Evolutionary conservation across 1,139 yeast species (phyloP).

Genomic region (Saccharomyces hybrid): DNA sequence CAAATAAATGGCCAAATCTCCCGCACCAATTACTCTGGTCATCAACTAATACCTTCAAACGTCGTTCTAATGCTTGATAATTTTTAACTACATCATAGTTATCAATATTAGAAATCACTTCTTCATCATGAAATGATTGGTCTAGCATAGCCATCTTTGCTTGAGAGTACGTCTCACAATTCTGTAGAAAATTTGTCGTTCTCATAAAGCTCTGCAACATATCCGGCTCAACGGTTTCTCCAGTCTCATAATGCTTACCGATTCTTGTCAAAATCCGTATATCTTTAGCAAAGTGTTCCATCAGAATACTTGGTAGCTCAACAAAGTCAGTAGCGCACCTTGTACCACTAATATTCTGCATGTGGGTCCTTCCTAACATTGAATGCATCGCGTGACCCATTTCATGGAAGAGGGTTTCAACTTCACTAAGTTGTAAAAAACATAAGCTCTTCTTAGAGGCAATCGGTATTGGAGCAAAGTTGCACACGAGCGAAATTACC

Average conservation of each 20-base stretch:
- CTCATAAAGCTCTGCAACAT: slow-evolving; percentile 45
- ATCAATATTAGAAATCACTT: slow-evolving; percentile 17
- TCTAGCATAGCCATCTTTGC: slow-evolving; percentile 85
- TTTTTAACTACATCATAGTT: slow-evolving; percentile 43
- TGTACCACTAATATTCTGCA: slow-evolving; percentile 91
- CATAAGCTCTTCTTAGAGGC: slow-evolving; percentile 31
- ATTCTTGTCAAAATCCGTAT: slow-evolving; percentile 65
- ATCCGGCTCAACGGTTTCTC: slow-evolving; percentile 48
- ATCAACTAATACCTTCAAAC: slow-evolving; percentile 52
- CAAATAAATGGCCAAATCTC: slow-evolving; percentile 84
- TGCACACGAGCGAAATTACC: slow-evolving; percentile 81
- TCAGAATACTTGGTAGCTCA: slow-evolving; percentile 86
- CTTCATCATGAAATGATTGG: slow-evolving; percentile 59
- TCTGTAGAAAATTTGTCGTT: slow-evolving; percentile 48
- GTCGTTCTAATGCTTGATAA: slow-evolving; percentile 59
- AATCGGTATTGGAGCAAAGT: slow-evolving; percentile 45
- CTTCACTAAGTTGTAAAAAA: slow-evolving; percentile 64
- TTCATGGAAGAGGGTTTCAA: slow-evolving; percentile 92
- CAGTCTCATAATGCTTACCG: slow-evolving; percentile 67
- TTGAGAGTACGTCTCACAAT: slow-evolving; percentile 79
- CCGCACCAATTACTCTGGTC: slow-evolving; percentile 82
- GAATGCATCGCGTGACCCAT: slow-evolving; percentile 99
- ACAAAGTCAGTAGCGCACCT: slow-evolving; percentile 95
- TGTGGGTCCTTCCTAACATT: slow-evolving; percentile 82
- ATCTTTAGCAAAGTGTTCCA: slow-evolving; percentile 88